Evolutionary conservation across 345 rosid species (phyloP).

Genomic region (Anastatica hierochuntica): DNA sequence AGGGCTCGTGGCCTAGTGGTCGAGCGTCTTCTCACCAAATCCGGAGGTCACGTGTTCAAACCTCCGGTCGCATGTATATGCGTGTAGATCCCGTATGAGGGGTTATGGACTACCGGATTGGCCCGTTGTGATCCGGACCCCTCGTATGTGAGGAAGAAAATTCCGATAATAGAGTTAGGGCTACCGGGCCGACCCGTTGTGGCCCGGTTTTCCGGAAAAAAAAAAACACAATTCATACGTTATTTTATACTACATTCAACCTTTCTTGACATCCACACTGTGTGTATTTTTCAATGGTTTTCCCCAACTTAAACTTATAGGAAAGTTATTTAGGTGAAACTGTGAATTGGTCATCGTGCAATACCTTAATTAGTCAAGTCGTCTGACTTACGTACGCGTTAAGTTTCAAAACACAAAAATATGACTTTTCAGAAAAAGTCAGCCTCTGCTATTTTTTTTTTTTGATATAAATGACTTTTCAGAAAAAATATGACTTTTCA

Average conservation of each 20-base stretch:
- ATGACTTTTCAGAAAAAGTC: slow-evolving; percentile 1
- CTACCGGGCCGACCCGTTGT: too few relatives aligned
- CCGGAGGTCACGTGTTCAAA: too few relatives aligned
- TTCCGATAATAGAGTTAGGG: too few relatives aligned
- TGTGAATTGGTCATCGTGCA: slow-evolving; percentile 15
- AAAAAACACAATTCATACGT: not conserved
- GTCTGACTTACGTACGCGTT: slow-evolving; percentile 16
- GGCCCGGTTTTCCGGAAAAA: too few relatives aligned
- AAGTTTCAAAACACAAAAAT: not conserved
- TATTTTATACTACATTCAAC: not conserved
- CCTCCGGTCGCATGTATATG: too few relatives aligned
- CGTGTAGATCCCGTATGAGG: too few relatives aligned
- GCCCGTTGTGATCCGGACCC: too few relatives aligned
- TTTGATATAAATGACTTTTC: not conserved
- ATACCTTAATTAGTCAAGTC: slow-evolving; percentile 6
- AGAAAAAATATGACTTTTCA: too few relatives aligned
- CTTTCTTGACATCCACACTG: not conserved
- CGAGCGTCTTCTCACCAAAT: too few relatives aligned
- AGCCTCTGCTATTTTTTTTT: not conserved
- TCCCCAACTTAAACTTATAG: not conserved
- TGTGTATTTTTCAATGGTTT: not conserved
- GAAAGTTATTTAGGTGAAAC: slow-evolving; percentile 6
- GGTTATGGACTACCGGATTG: too few relatives aligned
- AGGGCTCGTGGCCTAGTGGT: too few relatives aligned
- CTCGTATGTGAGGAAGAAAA: too few relatives aligned